A percentile compares a stretch with the other conserved stretches of the same genome.
These are phyloP conservation scores for Herpotrichia juniperi DNA, from an alignment of 2,329 filamentous ascomycete genomes.

Conservation along the genomic window DNA sequence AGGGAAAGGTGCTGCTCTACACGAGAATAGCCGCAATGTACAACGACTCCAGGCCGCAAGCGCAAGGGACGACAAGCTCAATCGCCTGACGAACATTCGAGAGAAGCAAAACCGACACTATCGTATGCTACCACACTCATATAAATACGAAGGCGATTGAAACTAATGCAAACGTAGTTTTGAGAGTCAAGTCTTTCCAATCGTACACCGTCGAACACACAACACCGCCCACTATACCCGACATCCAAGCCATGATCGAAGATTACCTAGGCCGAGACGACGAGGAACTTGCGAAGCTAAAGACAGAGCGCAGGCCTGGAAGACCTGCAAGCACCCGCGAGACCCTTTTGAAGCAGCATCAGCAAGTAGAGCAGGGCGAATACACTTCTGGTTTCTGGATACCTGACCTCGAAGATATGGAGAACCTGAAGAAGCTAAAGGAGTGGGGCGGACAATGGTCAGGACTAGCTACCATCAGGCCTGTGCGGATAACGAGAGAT, in stretches of 20 bases:
- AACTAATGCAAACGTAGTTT: conserved; percentile 55
- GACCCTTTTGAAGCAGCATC: conserved; percentile 75
- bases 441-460: conserved; percentile 87
- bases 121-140: conserved; percentile 55
- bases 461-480: conserved; percentile 75
- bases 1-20: conserved; percentile 74
- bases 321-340: conserved; percentile 79
- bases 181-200: conserved; percentile 75
- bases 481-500: conserved; percentile 72
- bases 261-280: conserved; percentile 67
- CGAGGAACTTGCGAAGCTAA: conserved; percentile 70
- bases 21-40: conserved; percentile 88
- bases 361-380: conserved; percentile 76
- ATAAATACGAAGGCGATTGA: neutral
- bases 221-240: conserved; percentile 53
- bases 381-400: conserved; percentile 85
- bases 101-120: conserved; percentile 77
- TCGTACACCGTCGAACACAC: conserved; percentile 63
- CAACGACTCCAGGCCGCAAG: conserved; percentile 79
- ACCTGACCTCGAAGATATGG: conserved; percentile 74
- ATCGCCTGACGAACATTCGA: conserved; percentile 71
- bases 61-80: conserved; percentile 81
- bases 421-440: conserved; percentile 69
- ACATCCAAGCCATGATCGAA: conserved; percentile 60
- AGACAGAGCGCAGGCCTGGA: conserved; percentile 75